These are phyloP conservation scores for Parathielavia hyrcaniae DNA, from an alignment of 495 filamentous ascomycete species.

Conservation along the genomic window DNA sequence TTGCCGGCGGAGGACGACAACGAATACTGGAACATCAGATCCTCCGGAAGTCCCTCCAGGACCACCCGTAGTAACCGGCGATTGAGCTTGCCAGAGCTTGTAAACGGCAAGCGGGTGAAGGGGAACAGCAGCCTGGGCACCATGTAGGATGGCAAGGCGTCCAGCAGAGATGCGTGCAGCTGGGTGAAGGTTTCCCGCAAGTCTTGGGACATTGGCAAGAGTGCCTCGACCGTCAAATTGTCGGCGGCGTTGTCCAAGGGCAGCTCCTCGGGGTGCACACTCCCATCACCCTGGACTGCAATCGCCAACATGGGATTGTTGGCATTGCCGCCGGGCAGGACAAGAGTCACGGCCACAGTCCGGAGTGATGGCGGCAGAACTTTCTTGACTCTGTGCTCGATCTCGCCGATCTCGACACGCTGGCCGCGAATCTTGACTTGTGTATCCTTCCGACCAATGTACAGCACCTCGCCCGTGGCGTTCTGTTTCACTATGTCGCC, in stretches of 20 bases:
- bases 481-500: slow-evolving; percentile 54
- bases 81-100: slow-evolving; percentile 50
- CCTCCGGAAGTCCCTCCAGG: too few relatives aligned
- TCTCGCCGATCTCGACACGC: slow-evolving; percentile 44
- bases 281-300: too few relatives aligned
- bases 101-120: slow-evolving; percentile 45
- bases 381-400: slow-evolving; percentile 50
- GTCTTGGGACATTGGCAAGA: slow-evolving; percentile 16
- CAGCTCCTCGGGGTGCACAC: too few relatives aligned
- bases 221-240: slow-evolving; percentile 21
- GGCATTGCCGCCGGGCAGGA: too few relatives aligned
- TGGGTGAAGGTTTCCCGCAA: slow-evolving; percentile 10
- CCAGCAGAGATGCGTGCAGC: not conserved
- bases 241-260: slow-evolving; percentile 7
- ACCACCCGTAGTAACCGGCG: too few relatives aligned
- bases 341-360: slow-evolving; percentile 3
- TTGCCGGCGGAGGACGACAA: too few relatives aligned
- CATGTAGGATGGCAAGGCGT: slow-evolving; percentile 42
- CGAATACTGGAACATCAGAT: too few relatives aligned
- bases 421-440: slow-evolving; percentile 40
- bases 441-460: slow-evolving; percentile 38
- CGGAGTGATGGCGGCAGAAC: too few relatives aligned
- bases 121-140: slow-evolving; percentile 49
- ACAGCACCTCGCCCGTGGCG: slow-evolving; percentile 48
- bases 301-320: too few relatives aligned